Base-by-base conservation (phyloP, 306 rosid genomes). In the Malus fusca region DNA sequence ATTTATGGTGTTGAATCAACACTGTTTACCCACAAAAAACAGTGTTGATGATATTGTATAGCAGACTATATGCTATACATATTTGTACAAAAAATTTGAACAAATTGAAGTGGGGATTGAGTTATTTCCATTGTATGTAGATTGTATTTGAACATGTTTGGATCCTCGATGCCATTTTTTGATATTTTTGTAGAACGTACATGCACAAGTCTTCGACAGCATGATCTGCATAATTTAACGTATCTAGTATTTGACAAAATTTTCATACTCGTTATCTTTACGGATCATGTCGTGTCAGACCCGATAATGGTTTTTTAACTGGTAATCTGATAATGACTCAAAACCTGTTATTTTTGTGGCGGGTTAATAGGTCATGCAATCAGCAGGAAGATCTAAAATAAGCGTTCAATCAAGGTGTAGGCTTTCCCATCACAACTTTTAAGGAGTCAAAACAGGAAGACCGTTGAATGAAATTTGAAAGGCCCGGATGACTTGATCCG, bases 31-130 rank as follows among this genome's bases (percentile, higher is more conserved):
- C 55, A 48, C 8, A 21, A 62, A 12, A 40, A 43, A 67, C 3
- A 22, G 21, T 42, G 73, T 84, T 77, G 66, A 51, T 80, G 28
- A 62, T 10, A 55, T 2, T 78, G 84, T 82, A 72, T 66, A 40
- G 65, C 55, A 67, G 55, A 79, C 77, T 19, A 12, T 68, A 80
- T 67, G 66, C 63, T 26, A 11, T 60, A 46, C 46, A 75, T 68
- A 42, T 73, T 43, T 75, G 75, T 48, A 55, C 52, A 67, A 55
- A 56, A 17, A 66, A 53, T 51, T 25, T 55, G 67, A 75, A 78
- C 73, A 37, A 44, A 73, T 78, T 82, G 61, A 69, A 75, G 71
- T 75, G 21, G 75, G 53, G 62, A 31, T 75, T 81, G 87, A 25
- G 26, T 42, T 68, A 55, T 26, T 77, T 33, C 26, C 30, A 9